A percentile compares a stretch with the other conserved stretches of the same genome.
Conservation (phyloP, 2,329 filamentous ascomycete genomes). For the Helicocarpus griseus region DNA sequence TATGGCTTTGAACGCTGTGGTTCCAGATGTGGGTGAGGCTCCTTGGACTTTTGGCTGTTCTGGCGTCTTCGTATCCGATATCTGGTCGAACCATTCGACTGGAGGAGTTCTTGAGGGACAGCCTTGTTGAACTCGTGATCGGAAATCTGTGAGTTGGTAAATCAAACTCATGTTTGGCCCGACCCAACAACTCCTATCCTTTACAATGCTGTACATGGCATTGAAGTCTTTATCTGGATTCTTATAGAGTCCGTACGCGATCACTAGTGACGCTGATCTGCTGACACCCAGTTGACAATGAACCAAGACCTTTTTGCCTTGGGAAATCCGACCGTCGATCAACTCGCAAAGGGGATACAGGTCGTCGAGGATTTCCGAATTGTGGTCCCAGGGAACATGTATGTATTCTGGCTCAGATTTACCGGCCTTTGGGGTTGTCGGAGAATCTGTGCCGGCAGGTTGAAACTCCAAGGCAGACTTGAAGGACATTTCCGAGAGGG, state of each 20-base stretch:
- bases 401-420: slow-evolving; percentile 50
- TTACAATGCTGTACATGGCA: slow-evolving; percentile 55
- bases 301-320: slow-evolving; percentile 52
- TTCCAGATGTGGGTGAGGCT: neutral
- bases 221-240: slow-evolving; percentile 53
- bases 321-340: slow-evolving; percentile 49
- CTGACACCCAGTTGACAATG: slow-evolving; percentile 59
- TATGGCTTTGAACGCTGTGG: neutral
- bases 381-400: slow-evolving; percentile 58
- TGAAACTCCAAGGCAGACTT: slow-evolving; percentile 41
- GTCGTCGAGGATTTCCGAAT: slow-evolving; percentile 57
- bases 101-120: slow-evolving; percentile 23
- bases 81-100: slow-evolving; percentile 27
- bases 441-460: slow-evolving; percentile 19
- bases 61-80: slow-evolving; percentile 13
- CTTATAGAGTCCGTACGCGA: slow-evolving; percentile 57
- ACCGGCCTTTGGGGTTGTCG: slow-evolving; percentile 23
- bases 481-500: slow-evolving; percentile 36
- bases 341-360: slow-evolving; percentile 49
- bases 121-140: slow-evolving; percentile 30
- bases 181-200: slow-evolving; percentile 56
- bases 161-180: slow-evolving; percentile 61
- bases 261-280: slow-evolving; percentile 55
- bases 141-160: slow-evolving; percentile 58
- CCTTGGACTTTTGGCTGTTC: neutral